A percentile compares a stretch with the other conserved stretches of the same genome.
Conservation (phyloP, 2,329 filamentous ascomycete species). For the Cladophialophora exuberans region DNA sequence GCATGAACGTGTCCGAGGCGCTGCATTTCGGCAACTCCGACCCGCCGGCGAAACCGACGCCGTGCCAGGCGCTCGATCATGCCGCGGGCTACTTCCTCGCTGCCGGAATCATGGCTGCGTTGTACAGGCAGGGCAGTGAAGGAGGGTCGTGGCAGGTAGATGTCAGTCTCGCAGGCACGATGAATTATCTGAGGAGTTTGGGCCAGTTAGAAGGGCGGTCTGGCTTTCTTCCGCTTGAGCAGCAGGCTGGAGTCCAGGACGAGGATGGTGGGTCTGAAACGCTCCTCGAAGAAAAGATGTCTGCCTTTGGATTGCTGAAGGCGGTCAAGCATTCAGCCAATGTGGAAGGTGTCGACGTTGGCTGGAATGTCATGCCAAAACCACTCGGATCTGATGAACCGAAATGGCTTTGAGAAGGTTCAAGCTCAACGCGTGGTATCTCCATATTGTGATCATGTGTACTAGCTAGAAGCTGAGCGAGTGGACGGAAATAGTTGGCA, state of each 20-base stretch:
- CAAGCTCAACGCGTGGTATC: no score
- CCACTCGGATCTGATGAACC: conserved; percentile 50
- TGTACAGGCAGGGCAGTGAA: conserved; percentile 54
- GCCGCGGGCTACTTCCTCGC: conserved; percentile 60
- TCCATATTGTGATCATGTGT: no score
- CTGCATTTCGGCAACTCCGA: conserved; percentile 39
- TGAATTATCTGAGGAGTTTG: conserved; percentile 60
- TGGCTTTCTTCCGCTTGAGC: no score
- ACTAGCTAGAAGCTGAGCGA: no score
- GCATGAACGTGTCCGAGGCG: conserved; percentile 61
- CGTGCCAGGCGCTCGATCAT: conserved; percentile 62
- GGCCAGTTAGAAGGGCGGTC: conserved; percentile 52
- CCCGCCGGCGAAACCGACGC: conserved; percentile 48
- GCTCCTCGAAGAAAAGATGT: conserved; percentile 51
- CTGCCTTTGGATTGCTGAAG: conserved; percentile 51
- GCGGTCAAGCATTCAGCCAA: conserved; percentile 54
- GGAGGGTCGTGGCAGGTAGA: conserved; percentile 57
- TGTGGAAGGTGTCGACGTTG: conserved; percentile 50
- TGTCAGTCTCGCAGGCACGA: conserved; percentile 59
- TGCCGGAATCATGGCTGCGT: conserved; percentile 55
- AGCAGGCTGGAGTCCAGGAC: no score
- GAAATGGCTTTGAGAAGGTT: conserved; percentile 11
- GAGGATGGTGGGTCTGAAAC: conserved; percentile 37
- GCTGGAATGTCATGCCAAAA: conserved; percentile 58
- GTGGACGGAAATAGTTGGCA: no score